A percentile compares a stretch with the other conserved stretches of the same genome.
Conservation (phyloP, 768 basidiomycete genomes). For the Ramaria sp. region DNA sequence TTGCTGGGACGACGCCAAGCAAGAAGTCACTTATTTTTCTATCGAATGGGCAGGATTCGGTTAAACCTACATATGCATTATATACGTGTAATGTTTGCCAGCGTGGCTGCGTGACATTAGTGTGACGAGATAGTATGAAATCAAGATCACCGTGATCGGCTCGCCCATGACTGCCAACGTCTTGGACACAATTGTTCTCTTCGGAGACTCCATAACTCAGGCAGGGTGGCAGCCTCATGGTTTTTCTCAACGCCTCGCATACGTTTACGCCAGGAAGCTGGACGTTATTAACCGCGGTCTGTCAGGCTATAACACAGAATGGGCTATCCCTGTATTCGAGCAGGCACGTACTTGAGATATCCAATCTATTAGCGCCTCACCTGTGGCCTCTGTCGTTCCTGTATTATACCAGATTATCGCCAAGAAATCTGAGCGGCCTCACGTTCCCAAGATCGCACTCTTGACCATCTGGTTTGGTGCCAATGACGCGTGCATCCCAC, state of each 20-base stretch:
- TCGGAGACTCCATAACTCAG: slow-evolving; percentile 80
- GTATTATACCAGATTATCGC: slow-evolving; percentile 41
- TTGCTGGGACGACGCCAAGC: slow-evolving; percentile 68
- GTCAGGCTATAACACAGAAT: slow-evolving; percentile 79
- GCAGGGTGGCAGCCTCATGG: slow-evolving; percentile 50
- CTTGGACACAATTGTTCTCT: slow-evolving; percentile 60
- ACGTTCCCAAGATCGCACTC: slow-evolving; percentile 54
- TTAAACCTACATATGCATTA: slow-evolving; percentile 16
- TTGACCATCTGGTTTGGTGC: slow-evolving; percentile 85
- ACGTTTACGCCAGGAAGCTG: slow-evolving; percentile 66
- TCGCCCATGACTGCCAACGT: slow-evolving; percentile 41
- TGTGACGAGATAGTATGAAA: too few species aligned
- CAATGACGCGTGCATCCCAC: slow-evolving; percentile 69
- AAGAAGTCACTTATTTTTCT: slow-evolving; percentile 61
- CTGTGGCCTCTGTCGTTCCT: not conserved
- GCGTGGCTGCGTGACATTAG: too few species aligned
- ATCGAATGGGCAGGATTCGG: slow-evolving; percentile 92
- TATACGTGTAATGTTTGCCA: too few species aligned
- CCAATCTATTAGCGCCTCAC: not conserved
- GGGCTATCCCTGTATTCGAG: slow-evolving; percentile 72
- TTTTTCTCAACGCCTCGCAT: slow-evolving; percentile 66
- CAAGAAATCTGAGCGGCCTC: slow-evolving; percentile 32
- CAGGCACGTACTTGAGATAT: slow-evolving; percentile 35
- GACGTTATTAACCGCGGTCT: slow-evolving; percentile 84
- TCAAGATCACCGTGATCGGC: not conserved